Base-by-base conservation (phyloP, 1,284 basidiomycete species). In the Heterobasidion annosum region DNA sequence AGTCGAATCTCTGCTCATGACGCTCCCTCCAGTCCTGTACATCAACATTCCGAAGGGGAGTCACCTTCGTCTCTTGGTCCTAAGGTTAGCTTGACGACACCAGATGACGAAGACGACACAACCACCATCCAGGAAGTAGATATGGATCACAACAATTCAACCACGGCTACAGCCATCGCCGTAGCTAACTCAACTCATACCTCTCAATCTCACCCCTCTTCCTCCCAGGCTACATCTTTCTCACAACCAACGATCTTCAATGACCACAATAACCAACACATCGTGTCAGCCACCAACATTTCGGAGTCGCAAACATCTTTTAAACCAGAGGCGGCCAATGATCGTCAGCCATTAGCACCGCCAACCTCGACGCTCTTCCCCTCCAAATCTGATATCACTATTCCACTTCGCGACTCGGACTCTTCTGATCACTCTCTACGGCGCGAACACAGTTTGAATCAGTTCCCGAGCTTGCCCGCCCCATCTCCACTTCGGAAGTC, bases 401-500 rank as follows among this genome's bases (percentile, higher is more conserved):
- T 66, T 45, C 67, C 68, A 33, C 51, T 68, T 3, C 63, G 63
- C 15, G 66, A 68, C 12, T 61, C 62, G 43, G 59, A 59, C 54
- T 6, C 60, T 50, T 32, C 62, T 9, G 57, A 59, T 2, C 55
- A 59, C 12, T 59, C 54, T 1, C 56, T 69, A 8, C 57, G 60
- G 45, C 68, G 68, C 13, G 78, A 71, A 50, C 62, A 60, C 19
- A 69, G 68, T 55, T 49, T 68, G 1, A 53, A 68, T 1, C 71
- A 72, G 35, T 81, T 85, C 60, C 79, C 83, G 1, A 70, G 72
- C 32, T 71, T 88, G 40, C 82, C 85, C 33, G 82, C 78, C 1
- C 85, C 85, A 2, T 77, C 82, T 48, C 82, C 84, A 4, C 67
- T 88, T 45, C 79, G 81, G 35, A 89, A 88, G 66, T 87, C 84